Conservation (phyloP, 2,329 filamentous ascomycete genomes). For the Scedosporium minutisporum region DNA sequence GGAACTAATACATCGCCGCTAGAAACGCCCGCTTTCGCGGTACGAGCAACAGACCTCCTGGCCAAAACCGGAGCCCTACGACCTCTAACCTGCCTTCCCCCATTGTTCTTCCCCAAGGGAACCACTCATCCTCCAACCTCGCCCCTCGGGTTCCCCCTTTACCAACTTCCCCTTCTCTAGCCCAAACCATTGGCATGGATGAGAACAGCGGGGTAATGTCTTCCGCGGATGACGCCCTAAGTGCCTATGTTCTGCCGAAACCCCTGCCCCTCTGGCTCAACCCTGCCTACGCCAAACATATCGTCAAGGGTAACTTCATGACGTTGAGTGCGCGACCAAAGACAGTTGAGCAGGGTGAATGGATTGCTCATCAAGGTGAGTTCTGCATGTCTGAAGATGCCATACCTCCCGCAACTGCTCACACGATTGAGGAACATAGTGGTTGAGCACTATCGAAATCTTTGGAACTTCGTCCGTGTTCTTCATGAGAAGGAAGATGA, state of each 20-base stretch:
- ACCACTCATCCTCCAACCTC: constrained; percentile 40
- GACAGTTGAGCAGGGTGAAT: constrained; percentile 89
- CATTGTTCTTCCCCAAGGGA: constrained; percentile 36
- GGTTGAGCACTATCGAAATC: constrained; percentile 82
- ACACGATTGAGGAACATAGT: constrained; percentile 40
- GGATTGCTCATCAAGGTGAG: constrained; percentile 86
- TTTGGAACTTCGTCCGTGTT: constrained; percentile 82
- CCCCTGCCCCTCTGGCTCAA: constrained; percentile 67
- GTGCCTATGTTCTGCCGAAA: constrained; percentile 54
- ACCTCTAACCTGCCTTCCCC: constrained; percentile 38
- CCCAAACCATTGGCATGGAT: constrained; percentile 60
- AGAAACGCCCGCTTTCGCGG: constrained; percentile 52
- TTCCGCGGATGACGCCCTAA: constrained; percentile 45
- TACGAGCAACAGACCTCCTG: constrained; percentile 38
- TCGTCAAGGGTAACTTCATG: constrained; percentile 97
- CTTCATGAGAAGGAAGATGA: constrained; percentile 79
- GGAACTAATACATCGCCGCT: constrained; percentile 6
- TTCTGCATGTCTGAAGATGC: constrained; percentile 7
- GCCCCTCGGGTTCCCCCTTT: constrained; percentile 49
- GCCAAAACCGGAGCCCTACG: constrained; percentile 42
- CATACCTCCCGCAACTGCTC: constrained; percentile 7
- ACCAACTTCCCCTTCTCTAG: constrained; percentile 53
- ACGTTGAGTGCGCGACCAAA: constrained; percentile 86
- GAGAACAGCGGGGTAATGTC: constrained; percentile 40
- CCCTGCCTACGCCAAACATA: constrained; percentile 67